Conservation (phyloP, 345 rosid species). For the Populus alba region DNA sequence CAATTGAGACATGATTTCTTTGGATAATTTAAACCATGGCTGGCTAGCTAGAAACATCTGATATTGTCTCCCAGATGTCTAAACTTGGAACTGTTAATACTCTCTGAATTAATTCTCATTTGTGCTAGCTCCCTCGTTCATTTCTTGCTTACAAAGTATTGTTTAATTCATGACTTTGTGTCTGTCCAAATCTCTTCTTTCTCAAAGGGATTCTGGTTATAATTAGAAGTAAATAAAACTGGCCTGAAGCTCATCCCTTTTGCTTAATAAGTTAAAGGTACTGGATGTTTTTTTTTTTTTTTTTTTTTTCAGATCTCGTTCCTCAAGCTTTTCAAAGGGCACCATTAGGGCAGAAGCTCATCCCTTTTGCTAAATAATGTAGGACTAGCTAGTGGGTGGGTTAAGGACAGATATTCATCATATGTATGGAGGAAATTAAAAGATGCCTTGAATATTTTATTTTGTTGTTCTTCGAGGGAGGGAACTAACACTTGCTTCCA, state of each 20-base stretch:
- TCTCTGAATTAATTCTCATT: background rate
- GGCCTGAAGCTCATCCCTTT: background rate
- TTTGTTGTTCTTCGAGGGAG: background rate
- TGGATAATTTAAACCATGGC: background rate
- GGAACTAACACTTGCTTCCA: background rate
- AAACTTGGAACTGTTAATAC: background rate
- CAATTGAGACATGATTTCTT: background rate
- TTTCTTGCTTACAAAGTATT: background rate
- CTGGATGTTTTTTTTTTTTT: too few relatives aligned
- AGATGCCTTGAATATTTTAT: background rate
- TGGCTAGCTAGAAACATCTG: background rate
- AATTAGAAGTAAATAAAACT: background rate
- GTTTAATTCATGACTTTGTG: background rate
- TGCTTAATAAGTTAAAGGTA: too few relatives aligned
- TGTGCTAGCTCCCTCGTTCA: background rate
- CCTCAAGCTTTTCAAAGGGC: background rate
- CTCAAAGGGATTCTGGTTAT: background rate
- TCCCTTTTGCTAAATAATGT: background rate
- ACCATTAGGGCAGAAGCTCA: background rate
- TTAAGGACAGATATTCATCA: too few relatives aligned
- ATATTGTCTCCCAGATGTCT: background rate
- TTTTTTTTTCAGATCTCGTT: background rate
- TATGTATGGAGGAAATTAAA: background rate
- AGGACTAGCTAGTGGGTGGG: background rate
- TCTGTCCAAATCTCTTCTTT: background rate